Percentiles rank a stretch among this genome's conserved stretches.
Evolutionary conservation across 208 protist species (phyloP).

Genomic region (Tritrichomonas foetus): DNA sequence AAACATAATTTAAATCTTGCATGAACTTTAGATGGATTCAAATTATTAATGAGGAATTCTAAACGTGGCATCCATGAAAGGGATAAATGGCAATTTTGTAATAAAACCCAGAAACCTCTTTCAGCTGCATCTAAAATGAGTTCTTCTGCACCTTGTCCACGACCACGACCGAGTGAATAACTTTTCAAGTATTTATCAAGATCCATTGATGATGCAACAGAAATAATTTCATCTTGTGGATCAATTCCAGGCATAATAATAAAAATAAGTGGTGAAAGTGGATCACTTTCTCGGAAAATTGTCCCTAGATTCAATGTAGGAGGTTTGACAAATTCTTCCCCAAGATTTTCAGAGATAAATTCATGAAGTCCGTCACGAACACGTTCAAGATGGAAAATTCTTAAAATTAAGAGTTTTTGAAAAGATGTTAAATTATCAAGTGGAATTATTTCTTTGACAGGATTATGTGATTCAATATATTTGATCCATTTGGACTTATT

Average conservation of each 20-base stretch:
- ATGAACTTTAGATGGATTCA: slow-evolving; percentile 66
- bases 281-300: slow-evolving; percentile 52
- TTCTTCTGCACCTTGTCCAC: slow-evolving; percentile 78
- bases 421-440: neutral
- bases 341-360: slow-evolving; percentile 46
- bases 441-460: neutral
- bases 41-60: neutral
- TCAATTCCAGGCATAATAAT: slow-evolving; percentile 89
- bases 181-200: slow-evolving; percentile 66
- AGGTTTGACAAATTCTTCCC: slow-evolving; percentile 53
- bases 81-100: slow-evolving; percentile 70
- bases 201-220: slow-evolving; percentile 68
- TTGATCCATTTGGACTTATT: neutral
- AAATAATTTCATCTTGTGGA: slow-evolving; percentile 77
- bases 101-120: slow-evolving; percentile 67
- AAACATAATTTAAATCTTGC: slow-evolving; percentile 91
- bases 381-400: neutral
- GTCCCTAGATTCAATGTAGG: slow-evolving; percentile 55
- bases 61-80: neutral
- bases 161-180: slow-evolving; percentile 88
- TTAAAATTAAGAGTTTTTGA: neutral
- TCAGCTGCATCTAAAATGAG: slow-evolving; percentile 75
- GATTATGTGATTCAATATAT: neutral
- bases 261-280: slow-evolving; percentile 80
- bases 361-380: neutral